These are phyloP conservation scores for Malus hybrid DNA, from an alignment of 331 rosid genomes.

Conservation along the genomic window DNA sequence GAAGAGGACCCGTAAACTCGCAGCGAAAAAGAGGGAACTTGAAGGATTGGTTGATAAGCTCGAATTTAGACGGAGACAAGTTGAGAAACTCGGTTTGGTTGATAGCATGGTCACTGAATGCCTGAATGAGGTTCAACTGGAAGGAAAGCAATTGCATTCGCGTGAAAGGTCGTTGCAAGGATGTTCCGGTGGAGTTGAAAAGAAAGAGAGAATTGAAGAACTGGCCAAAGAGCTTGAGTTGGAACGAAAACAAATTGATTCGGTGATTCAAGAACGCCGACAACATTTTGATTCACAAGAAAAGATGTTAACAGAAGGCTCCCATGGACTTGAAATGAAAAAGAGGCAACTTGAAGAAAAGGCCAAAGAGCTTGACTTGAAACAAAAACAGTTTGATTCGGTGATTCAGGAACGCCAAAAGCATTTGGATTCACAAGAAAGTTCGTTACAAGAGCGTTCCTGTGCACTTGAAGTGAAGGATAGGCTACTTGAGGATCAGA, in stretches of 20 bases:
- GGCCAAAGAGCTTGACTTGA: background rate
- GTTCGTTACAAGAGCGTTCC: too few species aligned
- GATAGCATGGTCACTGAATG: background rate
- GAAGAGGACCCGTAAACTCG: conserved; percentile 16
- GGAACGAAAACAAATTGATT: background rate
- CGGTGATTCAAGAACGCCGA: background rate
- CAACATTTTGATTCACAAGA: background rate
- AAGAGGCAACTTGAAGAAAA: background rate
- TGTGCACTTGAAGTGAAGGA: too few species aligned
- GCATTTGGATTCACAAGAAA: too few species aligned
- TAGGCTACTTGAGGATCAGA: too few species aligned
- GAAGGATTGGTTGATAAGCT: background rate
- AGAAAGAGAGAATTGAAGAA: too few species aligned
- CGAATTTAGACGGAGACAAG: background rate
- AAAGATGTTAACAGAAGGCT: too few species aligned
- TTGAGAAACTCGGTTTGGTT: background rate
- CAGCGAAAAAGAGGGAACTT: conserved; percentile 9
- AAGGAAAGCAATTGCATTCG: conserved; percentile 4
- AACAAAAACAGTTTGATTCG: background rate
- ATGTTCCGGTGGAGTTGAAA: too few species aligned
- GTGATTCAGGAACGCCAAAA: too few species aligned
- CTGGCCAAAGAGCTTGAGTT: conserved; percentile 1
- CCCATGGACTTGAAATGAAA: conserved; percentile 1
- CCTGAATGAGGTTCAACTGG: conserved; percentile 16
- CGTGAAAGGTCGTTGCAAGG: background rate